These are phyloP conservation scores for Scorias spongiosa DNA, from an alignment of 2,329 filamentous ascomycete species.

Conservation along the genomic window DNA sequence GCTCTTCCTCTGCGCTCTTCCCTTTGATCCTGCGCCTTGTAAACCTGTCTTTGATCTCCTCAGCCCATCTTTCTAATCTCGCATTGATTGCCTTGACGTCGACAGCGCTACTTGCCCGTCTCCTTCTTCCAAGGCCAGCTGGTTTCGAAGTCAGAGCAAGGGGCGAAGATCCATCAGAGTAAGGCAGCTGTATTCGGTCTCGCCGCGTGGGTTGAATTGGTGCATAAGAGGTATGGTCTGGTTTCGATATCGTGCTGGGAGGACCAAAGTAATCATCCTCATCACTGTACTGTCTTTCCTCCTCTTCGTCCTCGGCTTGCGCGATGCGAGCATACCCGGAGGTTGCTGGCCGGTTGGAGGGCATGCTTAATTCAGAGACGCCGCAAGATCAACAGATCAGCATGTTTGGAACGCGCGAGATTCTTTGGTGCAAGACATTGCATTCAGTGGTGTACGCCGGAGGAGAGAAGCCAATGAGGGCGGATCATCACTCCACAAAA, in stretches of 20 bases:
- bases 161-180: constrained; percentile 2
- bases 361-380: constrained; percentile 19
- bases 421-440: too few species aligned
- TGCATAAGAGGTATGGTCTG: constrained; percentile 28
- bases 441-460: too few species aligned
- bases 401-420: too few species aligned
- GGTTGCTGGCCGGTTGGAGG: constrained; percentile 24
- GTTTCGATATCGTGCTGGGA: constrained; percentile 7
- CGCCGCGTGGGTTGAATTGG: constrained; percentile 31
- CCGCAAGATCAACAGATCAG: too few species aligned
- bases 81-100: constrained; percentile 98
- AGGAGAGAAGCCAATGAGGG: too few species aligned
- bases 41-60: constrained; percentile 95
- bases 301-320: constrained; percentile 36
- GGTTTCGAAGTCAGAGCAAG: constrained; percentile 17
- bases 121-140: constrained; percentile 26
- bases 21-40: constrained; percentile 69
- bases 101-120: constrained; percentile 70
- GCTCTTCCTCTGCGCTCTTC: constrained; percentile 62
- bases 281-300: constrained; percentile 22
- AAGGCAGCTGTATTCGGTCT: constrained; percentile 28
- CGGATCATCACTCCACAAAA: too few species aligned
- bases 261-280: constrained; percentile 20
- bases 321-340: constrained; percentile 38
- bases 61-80: constrained; percentile 85